Evolutionary conservation across 2,329 filamentous ascomycete genomes (phyloP).

Genomic region (Claviceps maximensis): DNA sequence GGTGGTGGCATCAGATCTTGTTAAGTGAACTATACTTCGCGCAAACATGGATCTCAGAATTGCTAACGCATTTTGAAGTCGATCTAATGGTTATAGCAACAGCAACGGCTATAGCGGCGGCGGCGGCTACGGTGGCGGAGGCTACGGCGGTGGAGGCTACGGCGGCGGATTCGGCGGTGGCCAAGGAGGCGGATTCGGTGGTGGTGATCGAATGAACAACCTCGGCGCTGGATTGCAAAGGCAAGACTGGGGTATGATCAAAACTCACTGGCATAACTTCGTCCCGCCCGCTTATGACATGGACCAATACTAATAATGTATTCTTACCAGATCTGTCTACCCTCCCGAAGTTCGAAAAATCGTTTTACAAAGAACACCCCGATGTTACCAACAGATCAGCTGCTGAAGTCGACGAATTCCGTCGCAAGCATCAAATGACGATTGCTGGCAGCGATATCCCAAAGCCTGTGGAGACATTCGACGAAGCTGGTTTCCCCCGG

Average conservation of each 20-base stretch:
- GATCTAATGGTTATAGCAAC: slow-evolving; percentile 24
- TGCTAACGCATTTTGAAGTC: slow-evolving; percentile 29
- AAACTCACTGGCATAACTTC: not conserved
- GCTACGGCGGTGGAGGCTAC: slow-evolving; percentile 13
- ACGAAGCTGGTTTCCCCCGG: slow-evolving; percentile 90
- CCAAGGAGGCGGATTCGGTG: slow-evolving; percentile 39
- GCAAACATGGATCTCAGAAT: not conserved
- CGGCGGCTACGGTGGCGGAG: slow-evolving; percentile 18
- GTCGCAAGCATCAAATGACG: slow-evolving; percentile 71
- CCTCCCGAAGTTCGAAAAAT: slow-evolving; percentile 96
- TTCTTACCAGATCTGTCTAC: slow-evolving; percentile 49
- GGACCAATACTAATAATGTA: not conserved
- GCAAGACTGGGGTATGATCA: slow-evolving; percentile 69
- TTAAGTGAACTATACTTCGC: not conserved
- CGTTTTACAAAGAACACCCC: slow-evolving; percentile 94
- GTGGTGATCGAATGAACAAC: slow-evolving; percentile 87
- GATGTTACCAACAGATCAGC: slow-evolving; percentile 61
- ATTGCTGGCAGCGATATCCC: slow-evolving; percentile 71
- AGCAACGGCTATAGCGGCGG: slow-evolving; percentile 10
- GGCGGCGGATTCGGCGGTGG: slow-evolving; percentile 23
- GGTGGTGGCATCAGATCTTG: not conserved
- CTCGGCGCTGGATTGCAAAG: slow-evolving; percentile 79
- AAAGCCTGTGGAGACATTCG: slow-evolving; percentile 91
- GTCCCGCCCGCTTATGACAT: not conserved
- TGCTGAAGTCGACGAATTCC: slow-evolving; percentile 78